phyloP scores from a whole-genome alignment of 805 yeast species.

The Candida rishiriensis region DNA sequence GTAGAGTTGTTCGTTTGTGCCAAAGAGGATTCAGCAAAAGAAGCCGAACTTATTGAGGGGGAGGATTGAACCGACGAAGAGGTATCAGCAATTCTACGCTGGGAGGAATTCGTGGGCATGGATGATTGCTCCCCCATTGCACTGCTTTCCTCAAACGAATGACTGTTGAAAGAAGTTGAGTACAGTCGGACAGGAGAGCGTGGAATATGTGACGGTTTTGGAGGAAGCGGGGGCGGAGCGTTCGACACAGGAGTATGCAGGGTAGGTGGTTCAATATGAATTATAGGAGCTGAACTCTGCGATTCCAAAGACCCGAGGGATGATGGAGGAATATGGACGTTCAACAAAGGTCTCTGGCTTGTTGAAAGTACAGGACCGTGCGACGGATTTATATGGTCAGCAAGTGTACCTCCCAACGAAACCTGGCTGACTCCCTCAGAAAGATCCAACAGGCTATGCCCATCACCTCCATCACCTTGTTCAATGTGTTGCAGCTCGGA shows the following conservation, averaged over 20 bases:
- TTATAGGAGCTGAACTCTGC: constrained; percentile 1
- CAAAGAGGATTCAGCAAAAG: background rate
- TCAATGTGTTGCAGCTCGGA: too few species aligned
- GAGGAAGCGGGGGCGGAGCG: constrained; percentile 19
- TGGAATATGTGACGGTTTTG: constrained; percentile 5
- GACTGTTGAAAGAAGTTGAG: too few species aligned
- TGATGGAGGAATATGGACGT: constrained; percentile 2
- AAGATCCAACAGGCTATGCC: background rate
- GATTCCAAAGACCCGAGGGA: background rate
- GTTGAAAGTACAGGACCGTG: background rate
- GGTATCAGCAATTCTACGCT: background rate
- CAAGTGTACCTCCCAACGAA: background rate
- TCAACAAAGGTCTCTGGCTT: constrained; percentile 4
- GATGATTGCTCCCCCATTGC: too few species aligned
- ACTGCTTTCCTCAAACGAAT: too few species aligned
- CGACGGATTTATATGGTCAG: background rate
- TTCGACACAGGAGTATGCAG: background rate
- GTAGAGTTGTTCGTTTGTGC: background rate
- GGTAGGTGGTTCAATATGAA: constrained; percentile 10
- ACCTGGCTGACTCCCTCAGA: background rate
- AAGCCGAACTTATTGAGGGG: background rate
- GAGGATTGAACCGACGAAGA: background rate
- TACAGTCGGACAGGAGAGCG: background rate
- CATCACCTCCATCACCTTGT: background rate
- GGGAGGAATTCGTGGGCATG: background rate